Base-by-base conservation (phyloP, 148 eudicot genomes). In the Heliosperma pusillum region DNA sequence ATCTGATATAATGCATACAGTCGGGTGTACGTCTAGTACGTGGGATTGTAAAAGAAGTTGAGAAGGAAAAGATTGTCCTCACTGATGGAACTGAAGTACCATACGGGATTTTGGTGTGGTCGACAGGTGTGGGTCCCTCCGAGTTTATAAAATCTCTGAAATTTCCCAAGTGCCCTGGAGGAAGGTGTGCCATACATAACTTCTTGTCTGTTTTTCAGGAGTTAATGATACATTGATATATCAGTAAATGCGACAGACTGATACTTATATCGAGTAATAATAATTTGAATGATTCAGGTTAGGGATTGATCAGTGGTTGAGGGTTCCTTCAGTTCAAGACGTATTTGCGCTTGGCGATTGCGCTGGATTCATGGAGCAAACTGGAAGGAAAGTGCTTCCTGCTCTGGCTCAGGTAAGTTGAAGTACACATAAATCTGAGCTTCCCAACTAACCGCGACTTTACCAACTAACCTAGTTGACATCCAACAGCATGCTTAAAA, bases 81-180 rank as follows among this genome's bases (percentile, higher is more conserved):
- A 91, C 84, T 74, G 97, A 91, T 59, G 98, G 97, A 71, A 89
- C 90, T 70, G 91, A 89, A 58, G 92, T 93, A 70, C 94, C 98
- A 30, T 93, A 88, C 74, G 98, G 98, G 12, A 88, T 91, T 44
- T 80, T 93, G 77, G 97, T 93, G 15, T 93, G 98, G 98, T 93
- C 98, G 7, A 93, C 98, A 6, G 98, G 98, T 0, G 98, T 93
- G 72, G 98, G 98, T 68, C 97, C 98, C 36, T 93, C 98, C 19
- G 85, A 86, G 52, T 91, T 93, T 72, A 85, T 87, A 24, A 89
- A 83, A 74, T 85, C 92, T 74, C 89, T 91, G 27, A 75, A 82
- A 73, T 74, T 93, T 53, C 92, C 91, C 21, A 89, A 89, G 75
- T 85, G 91, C 75, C 92, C 85, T 8, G 97, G 98, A 61, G 97